Evolutionary conservation across 257 asterid genomes (phyloP).

Genomic region (Verbena officinalis): DNA sequence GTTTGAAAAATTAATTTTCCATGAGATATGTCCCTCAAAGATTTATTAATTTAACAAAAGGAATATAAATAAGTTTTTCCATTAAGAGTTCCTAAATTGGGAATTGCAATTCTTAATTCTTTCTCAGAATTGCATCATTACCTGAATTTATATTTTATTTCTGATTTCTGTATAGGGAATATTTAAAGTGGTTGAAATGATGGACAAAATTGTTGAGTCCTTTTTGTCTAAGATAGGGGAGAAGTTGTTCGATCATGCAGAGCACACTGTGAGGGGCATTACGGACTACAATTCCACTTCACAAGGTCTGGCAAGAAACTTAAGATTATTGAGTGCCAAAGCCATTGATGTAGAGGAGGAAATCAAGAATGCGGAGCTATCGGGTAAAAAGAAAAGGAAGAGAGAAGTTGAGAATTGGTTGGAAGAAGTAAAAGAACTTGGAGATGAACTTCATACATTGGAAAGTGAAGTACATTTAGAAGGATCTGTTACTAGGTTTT

Average conservation of each 20-base stretch:
- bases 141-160: no score
- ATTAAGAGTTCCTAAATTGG: no score
- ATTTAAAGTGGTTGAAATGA: not conserved
- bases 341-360: not conserved
- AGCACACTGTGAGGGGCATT: not conserved
- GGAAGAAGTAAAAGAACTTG: not conserved
- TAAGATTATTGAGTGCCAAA: slow-evolving; percentile 11
- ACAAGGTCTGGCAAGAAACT: not conserved
- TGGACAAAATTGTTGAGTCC: not conserved
- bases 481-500: not conserved
- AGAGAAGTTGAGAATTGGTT: slow-evolving; percentile 21
- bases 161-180: not conserved
- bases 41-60: no score
- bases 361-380: slow-evolving; percentile 7
- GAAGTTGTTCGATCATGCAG: not conserved
- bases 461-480: not conserved
- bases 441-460: not conserved
- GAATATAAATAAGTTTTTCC: no score
- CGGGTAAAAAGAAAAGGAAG: slow-evolving; percentile 19
- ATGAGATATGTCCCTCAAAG: no score
- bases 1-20: no score
- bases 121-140: no score
- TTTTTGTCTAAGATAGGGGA: slow-evolving; percentile 3
- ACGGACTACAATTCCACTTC: not conserved
- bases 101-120: no score